These are phyloP conservation scores for Cladosporium oxysporum DNA, from an alignment of 2,329 filamentous ascomycete genomes.

Conservation along the genomic window DNA sequence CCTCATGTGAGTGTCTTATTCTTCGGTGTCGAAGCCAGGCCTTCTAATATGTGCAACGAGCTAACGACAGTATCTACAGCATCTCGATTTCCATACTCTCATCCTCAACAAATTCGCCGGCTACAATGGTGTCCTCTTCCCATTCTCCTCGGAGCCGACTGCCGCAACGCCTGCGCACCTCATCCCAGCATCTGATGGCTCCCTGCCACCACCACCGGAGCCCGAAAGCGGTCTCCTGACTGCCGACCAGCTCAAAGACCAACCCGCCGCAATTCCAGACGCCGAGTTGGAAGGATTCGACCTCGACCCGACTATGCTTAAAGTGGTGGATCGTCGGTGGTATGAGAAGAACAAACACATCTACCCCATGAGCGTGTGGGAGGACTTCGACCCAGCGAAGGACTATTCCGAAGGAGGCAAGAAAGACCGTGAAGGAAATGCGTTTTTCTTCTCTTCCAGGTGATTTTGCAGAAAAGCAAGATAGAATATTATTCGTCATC, in stretches of 20 bases:
- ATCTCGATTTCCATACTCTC: slow-evolving; percentile 97
- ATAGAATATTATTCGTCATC: background rate
- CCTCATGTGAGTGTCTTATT: slow-evolving; percentile 71
- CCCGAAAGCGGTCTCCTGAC: slow-evolving; percentile 19
- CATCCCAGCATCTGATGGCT: slow-evolving; percentile 5
- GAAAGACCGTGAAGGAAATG: slow-evolving; percentile 84
- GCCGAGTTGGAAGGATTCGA: slow-evolving; percentile 66
- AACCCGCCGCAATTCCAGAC: slow-evolving; percentile 42
- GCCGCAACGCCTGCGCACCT: slow-evolving; percentile 42
- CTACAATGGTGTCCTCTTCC: slow-evolving; percentile 75
- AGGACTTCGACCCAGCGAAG: slow-evolving; percentile 87
- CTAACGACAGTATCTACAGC: slow-evolving; percentile 55
- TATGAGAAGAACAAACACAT: slow-evolving; percentile 99
- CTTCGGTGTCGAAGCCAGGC: background rate
- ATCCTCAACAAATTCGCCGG: slow-evolving; percentile 82
- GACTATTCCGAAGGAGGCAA: slow-evolving; percentile 77
- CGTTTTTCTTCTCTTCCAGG: slow-evolving; percentile 65
- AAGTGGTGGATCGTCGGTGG: slow-evolving; percentile 94
- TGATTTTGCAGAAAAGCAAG: background rate
- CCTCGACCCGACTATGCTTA: slow-evolving; percentile 80
- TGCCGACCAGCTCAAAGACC: slow-evolving; percentile 19
- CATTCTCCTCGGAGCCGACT: slow-evolving; percentile 63
- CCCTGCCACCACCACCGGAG: slow-evolving; percentile 24
- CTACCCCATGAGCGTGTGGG: slow-evolving; percentile 93
- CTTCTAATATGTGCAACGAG: slow-evolving; percentile 2